phyloP scores from a whole-genome alignment of 257 asterid genomes.

The Primulina eburnea region DNA sequence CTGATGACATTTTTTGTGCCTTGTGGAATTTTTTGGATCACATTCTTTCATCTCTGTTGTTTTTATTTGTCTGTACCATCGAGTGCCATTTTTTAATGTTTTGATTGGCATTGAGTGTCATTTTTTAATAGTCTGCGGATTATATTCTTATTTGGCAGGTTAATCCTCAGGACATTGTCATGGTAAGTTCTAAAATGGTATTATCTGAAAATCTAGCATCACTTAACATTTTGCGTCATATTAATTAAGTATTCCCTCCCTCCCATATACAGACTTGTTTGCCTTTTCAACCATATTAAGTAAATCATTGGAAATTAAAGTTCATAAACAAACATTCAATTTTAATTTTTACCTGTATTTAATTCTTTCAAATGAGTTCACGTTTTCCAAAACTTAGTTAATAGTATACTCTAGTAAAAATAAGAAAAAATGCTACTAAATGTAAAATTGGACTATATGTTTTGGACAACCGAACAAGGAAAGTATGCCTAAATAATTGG shows the following conservation, averaged over 20 bases:
- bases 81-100: slow-evolving; percentile 1
- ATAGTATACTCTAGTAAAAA: too few species aligned
- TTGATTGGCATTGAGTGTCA: slow-evolving; percentile 4
- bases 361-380: too few species aligned
- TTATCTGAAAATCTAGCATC: background rate
- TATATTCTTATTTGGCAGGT: slow-evolving; percentile 51
- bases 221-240: background rate
- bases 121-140: slow-evolving; percentile 14
- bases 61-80: background rate
- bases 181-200: slow-evolving; percentile 53
- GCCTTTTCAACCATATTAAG: too few species aligned
- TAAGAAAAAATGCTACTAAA: too few species aligned
- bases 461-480: too few species aligned
- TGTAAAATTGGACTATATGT: too few species aligned
- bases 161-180: slow-evolving; percentile 95
- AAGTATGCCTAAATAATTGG: too few species aligned
- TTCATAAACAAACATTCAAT: too few species aligned
- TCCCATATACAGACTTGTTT: too few species aligned
- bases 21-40: slow-evolving; percentile 6
- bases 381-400: too few species aligned
- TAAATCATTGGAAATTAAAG: too few species aligned
- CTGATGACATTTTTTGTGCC: slow-evolving; percentile 3
- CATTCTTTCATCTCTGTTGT: background rate
- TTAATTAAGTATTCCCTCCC: background rate
- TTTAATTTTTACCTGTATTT: too few species aligned